A percentile compares a stretch with the other conserved stretches of the same genome.
Conservation (phyloP, 176 grass and related monocot species). For the Triticum dicoccoides region DNA sequence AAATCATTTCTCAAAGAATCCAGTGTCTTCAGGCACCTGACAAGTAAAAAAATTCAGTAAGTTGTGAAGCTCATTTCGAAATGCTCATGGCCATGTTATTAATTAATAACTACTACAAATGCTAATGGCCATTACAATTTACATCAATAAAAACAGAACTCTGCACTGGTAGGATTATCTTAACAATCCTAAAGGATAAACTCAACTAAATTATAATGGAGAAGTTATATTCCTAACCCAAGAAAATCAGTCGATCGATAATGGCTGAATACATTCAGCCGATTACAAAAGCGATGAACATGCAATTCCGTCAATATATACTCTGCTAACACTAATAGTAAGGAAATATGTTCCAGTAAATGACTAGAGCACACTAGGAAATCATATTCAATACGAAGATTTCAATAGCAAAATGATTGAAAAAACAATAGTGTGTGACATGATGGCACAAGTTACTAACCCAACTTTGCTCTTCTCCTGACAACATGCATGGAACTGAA, state of each 20-base stretch:
- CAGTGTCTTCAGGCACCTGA: slow-evolving; percentile 49
- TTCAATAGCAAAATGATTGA: neutral
- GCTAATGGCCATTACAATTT: neutral
- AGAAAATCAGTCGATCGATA: neutral
- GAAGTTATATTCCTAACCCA: neutral
- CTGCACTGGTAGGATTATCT: neutral
- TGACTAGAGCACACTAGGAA: neutral
- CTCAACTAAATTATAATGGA: neutral
- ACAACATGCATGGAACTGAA: slow-evolving; percentile 44
- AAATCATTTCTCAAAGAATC: slow-evolving; percentile 48
- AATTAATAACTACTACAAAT: neutral
- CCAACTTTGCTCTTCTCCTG: slow-evolving; percentile 48
- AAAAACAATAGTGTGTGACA: slow-evolving; percentile 1
- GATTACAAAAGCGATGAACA: neutral
- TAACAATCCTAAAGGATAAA: neutral
- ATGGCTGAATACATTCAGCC: neutral
- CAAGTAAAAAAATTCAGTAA: neutral
- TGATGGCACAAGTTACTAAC: slow-evolving; percentile 31
- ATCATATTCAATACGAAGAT: neutral
- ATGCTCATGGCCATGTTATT: neutral
- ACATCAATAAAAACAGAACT: neutral
- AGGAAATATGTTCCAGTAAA: neutral
- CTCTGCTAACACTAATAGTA: neutral
- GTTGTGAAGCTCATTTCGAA: neutral
- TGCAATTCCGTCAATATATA: neutral